Conservation (phyloP, 2,329 filamentous ascomycete species). For the Fusarium coicis region DNA sequence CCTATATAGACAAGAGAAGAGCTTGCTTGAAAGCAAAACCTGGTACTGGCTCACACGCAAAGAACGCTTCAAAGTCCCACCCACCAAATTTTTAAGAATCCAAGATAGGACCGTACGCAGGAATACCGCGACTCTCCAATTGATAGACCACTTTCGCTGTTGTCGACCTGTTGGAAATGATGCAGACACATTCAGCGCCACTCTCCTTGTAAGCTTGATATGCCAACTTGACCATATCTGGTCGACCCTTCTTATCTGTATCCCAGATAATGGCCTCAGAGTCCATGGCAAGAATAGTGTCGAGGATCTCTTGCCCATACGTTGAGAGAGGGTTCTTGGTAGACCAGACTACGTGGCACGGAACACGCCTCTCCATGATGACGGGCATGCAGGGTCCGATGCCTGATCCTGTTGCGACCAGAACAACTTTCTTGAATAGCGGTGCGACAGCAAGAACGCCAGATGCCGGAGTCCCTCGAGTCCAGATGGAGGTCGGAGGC, state of each 20-base stretch:
- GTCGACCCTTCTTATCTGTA: slow-evolving; percentile 64
- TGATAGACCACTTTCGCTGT: slow-evolving; percentile 72
- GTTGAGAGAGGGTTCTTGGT: slow-evolving; percentile 31
- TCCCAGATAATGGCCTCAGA: slow-evolving; percentile 57
- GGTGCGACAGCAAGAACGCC: slow-evolving; percentile 50
- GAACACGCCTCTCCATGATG: slow-evolving; percentile 32
- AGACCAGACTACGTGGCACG: slow-evolving; percentile 34
- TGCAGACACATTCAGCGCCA: slow-evolving; percentile 71
- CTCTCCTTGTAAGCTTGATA: slow-evolving; percentile 63
- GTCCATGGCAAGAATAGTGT: slow-evolving; percentile 27
- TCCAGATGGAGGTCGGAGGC: slow-evolving; percentile 69
- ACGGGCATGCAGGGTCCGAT: slow-evolving; percentile 34
- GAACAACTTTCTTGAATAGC: slow-evolving; percentile 33
- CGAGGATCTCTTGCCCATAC: slow-evolving; percentile 22
- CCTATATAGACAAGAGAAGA: not conserved
- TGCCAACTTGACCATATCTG: slow-evolving; percentile 56
- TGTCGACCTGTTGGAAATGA: slow-evolving; percentile 72
- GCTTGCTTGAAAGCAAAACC: not conserved
- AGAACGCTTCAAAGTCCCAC: not conserved
- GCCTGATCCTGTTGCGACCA: slow-evolving; percentile 34
- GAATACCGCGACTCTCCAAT: slow-evolving; percentile 69
- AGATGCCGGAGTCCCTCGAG: slow-evolving; percentile 69
- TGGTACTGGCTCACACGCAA: not conserved
- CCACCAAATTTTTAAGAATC: slow-evolving; percentile 51
- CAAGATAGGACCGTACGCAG: slow-evolving; percentile 75